These are phyloP conservation scores for Talaromyces rugulosus DNA, from an alignment of 2,329 filamentous ascomycete genomes.

Conservation along the genomic window DNA sequence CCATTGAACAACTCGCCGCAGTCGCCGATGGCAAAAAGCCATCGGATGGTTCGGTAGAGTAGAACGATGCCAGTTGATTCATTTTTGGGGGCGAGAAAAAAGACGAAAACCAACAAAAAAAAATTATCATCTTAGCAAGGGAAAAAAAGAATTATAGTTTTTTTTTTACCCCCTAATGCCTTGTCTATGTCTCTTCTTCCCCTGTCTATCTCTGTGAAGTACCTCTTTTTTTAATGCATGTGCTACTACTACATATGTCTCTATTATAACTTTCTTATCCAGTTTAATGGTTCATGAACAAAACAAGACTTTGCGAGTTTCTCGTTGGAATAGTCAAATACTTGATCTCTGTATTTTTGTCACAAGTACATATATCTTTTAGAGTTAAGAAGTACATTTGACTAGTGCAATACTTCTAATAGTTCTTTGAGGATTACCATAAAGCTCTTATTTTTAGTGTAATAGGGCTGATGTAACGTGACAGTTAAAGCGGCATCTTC, in stretches of 20 bases:
- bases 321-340: neutral
- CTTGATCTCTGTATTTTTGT: neutral
- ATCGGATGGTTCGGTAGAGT: conserved; percentile 11
- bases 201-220: neutral
- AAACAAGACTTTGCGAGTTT: neutral
- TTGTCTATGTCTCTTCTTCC: neutral
- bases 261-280: neutral
- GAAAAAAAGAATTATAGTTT: neutral
- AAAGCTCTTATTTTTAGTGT: too few relatives aligned
- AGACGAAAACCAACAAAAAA: neutral
- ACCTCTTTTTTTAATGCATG: neutral
- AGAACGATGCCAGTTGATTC: neutral
- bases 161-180: neutral
- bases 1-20: conserved; percentile 6
- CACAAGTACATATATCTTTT: neutral
- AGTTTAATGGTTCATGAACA: neutral
- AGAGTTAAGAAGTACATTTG: neutral
- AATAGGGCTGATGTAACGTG: too few relatives aligned
- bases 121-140: neutral
- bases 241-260: neutral
- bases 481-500: too few relatives aligned
- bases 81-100: neutral
- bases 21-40: conserved; percentile 4
- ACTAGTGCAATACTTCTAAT: neutral
- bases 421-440: too few relatives aligned